Conservation (phyloP, 495 filamentous ascomycete genomes). For the Aspergillus sclerotiicarbonarius region DNA sequence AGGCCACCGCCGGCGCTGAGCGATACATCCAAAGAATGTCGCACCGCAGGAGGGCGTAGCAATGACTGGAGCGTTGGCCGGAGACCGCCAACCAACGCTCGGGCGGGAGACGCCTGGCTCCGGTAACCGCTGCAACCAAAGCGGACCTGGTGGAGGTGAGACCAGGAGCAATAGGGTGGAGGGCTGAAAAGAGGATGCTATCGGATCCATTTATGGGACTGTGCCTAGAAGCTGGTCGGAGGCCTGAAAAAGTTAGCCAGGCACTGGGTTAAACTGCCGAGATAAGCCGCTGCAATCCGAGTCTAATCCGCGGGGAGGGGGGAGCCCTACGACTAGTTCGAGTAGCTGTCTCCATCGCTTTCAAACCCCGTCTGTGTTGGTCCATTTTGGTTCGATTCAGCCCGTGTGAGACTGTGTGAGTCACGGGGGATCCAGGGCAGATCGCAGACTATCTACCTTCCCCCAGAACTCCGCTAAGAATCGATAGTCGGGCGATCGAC, state of each 20-base stretch:
- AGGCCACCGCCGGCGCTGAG: slow-evolving; percentile 1
- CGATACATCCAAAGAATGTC: slow-evolving; percentile 8
- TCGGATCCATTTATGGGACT: neutral
- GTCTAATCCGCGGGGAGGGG: neutral
- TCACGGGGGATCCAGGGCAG: neutral
- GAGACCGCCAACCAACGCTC: slow-evolving; percentile 6
- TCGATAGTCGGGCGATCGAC: slow-evolving; percentile 20
- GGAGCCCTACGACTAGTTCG: neutral
- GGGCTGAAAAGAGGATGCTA: neutral
- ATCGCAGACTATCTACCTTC: neutral
- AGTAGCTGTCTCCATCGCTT: neutral
- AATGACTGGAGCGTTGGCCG: neutral
- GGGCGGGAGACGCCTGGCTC: slow-evolving; percentile 1
- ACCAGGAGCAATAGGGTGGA: neutral
- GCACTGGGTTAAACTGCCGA: slow-evolving; percentile 1
- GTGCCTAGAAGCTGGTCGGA: too few species aligned
- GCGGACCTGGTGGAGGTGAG: neutral
- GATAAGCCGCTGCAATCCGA: neutral
- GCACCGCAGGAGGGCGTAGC: slow-evolving; percentile 2
- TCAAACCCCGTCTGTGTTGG: neutral
- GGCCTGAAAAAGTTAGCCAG: neutral
- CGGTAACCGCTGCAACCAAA: neutral
- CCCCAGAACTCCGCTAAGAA: slow-evolving; percentile 1
- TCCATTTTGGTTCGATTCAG: neutral
- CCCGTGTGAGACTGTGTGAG: neutral